These are phyloP conservation scores for Fraxinus americana DNA, from an alignment of 257 asterid genomes.

Conservation along the genomic window DNA sequence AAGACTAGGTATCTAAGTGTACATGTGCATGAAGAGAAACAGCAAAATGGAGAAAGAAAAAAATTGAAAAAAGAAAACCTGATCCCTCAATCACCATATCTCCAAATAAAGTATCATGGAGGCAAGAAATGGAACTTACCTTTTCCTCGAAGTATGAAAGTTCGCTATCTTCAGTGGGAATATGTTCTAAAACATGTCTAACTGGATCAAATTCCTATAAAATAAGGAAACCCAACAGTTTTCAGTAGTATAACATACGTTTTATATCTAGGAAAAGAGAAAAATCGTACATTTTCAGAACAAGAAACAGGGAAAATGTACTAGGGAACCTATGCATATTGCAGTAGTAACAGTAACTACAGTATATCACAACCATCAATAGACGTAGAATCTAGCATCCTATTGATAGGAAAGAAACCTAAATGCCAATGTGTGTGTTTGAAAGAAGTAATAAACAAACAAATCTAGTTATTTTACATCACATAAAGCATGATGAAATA, in stretches of 20 bases:
- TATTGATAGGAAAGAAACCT: slow-evolving; percentile 13
- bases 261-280: slow-evolving; percentile 17
- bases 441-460: slow-evolving; percentile 17
- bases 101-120: slow-evolving; percentile 16
- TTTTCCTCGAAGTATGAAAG: slow-evolving; percentile 76
- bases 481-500: slow-evolving; percentile 7
- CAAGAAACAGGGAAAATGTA: not conserved
- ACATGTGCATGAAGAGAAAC: not conserved
- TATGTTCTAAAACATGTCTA: slow-evolving; percentile 66
- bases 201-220: slow-evolving; percentile 89
- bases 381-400: slow-evolving; percentile 24
- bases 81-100: too few relatives aligned
- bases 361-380: slow-evolving; percentile 15
- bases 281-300: not conserved
- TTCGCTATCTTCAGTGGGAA: slow-evolving; percentile 75
- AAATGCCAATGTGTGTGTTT: not conserved
- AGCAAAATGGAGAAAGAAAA: slow-evolving; percentile 1
- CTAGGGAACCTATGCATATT: slow-evolving; percentile 10
- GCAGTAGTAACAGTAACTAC: slow-evolving; percentile 7
- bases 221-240: slow-evolving; percentile 30
- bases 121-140: slow-evolving; percentile 46
- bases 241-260: slow-evolving; percentile 28
- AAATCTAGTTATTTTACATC: slow-evolving; percentile 7
- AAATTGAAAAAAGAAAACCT: not conserved
- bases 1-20: not conserved